Evolutionary conservation across 106 monocot genomes (phyloP).

Genomic region (Amphibolis antarctica): DNA sequence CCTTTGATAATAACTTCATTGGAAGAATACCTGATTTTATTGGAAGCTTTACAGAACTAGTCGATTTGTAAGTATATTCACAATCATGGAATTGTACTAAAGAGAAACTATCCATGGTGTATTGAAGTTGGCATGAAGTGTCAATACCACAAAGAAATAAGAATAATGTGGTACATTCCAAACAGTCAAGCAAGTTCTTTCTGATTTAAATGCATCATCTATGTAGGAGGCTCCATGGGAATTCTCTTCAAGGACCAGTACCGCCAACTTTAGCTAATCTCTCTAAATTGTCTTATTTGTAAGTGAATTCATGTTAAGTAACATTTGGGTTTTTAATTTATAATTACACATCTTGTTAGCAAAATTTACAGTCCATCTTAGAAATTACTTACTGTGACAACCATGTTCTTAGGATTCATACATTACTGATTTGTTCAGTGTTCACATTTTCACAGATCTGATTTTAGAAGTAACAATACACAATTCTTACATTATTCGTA

Average conservation of each 20-base stretch:
- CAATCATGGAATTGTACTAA: no score
- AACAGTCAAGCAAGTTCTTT: no score
- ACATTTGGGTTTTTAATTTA: no score
- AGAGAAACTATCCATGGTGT: no score
- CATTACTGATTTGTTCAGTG: neutral
- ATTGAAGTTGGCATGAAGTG: no score
- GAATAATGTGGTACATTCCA: no score
- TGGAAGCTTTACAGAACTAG: neutral
- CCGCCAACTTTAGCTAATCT: conserved; percentile 1
- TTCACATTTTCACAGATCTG: neutral
- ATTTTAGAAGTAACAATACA: neutral
- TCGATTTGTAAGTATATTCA: neutral
- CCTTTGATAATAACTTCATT: neutral
- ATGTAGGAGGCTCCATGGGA: conserved; percentile 14
- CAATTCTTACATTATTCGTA: neutral
- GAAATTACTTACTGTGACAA: no score
- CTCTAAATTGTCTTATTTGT: neutral
- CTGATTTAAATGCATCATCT: no score
- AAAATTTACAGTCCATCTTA: no score
- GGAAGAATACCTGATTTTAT: conserved; percentile 2
- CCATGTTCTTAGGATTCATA: neutral
- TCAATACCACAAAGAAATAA: no score
- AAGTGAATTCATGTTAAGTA: neutral
- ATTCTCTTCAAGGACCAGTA: conserved; percentile 13
- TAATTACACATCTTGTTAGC: no score